Conservation (phyloP, 2,329 filamentous ascomycete species). For the Talaromyces piceae region DNA sequence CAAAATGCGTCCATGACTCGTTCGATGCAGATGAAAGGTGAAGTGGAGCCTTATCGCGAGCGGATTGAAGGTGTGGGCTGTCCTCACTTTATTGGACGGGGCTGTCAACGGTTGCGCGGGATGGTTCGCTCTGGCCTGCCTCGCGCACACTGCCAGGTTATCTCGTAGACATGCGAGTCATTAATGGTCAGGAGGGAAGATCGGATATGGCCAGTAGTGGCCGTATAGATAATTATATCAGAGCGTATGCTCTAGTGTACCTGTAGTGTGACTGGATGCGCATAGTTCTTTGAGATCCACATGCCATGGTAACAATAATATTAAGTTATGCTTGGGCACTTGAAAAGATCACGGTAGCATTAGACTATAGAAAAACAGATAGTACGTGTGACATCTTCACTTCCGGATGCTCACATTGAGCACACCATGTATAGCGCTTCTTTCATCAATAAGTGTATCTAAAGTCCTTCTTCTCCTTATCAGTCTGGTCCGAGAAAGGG, state of each 20-base stretch:
- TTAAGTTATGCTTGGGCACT: too few species aligned
- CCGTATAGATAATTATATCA: background rate
- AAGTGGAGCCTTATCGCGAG: background rate
- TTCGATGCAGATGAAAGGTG: too few species aligned
- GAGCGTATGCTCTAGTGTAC: too few species aligned
- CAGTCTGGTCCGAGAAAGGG: slow-evolving; percentile 18
- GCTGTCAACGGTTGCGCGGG: background rate
- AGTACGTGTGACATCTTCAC: too few species aligned
- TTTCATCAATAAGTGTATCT: slow-evolving; percentile 18
- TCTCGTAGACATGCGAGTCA: background rate
- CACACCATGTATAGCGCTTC: too few species aligned
- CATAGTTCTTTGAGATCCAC: too few species aligned
- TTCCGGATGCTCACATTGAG: too few species aligned
- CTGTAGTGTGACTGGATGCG: too few species aligned
- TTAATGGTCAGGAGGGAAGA: background rate
- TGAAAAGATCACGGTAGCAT: too few species aligned
- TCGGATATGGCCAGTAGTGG: background rate
- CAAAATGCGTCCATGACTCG: background rate
- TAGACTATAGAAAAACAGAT: too few species aligned
- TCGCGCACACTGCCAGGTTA: background rate
- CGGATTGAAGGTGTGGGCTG: background rate
- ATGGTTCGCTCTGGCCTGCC: slow-evolving; percentile 9
- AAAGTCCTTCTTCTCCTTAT: slow-evolving; percentile 18
- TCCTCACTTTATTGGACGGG: background rate
- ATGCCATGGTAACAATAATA: too few species aligned